A percentile compares a stretch with the other conserved stretches of the same genome.
Evolutionary conservation across 129 eudicot genomes (phyloP).

Genomic region (Rutidosis leptorrhynchoides): DNA sequence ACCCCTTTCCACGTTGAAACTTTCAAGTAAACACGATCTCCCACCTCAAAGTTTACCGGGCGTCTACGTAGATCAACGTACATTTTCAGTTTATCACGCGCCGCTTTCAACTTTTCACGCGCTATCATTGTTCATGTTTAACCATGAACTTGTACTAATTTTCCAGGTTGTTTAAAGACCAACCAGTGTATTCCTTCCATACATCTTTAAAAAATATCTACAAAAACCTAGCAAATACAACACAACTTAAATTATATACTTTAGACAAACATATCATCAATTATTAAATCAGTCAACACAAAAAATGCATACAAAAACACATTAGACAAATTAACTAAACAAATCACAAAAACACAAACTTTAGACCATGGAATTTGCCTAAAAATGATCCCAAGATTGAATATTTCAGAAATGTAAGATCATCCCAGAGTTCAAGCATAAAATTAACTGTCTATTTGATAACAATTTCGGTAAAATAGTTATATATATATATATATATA

Average conservation of each 20-base stretch:
- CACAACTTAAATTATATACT: neutral
- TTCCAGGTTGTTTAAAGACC: slow-evolving; percentile 98
- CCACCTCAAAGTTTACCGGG: too few species aligned
- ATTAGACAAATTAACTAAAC: neutral
- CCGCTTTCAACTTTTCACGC: too few species aligned
- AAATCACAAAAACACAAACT: too few species aligned
- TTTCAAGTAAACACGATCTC: too few species aligned
- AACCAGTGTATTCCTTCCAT: slow-evolving; percentile 93
- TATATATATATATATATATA: neutral
- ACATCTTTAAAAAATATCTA: slow-evolving; percentile 91
- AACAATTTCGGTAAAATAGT: too few species aligned
- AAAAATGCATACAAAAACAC: too few species aligned
- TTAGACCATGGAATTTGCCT: too few species aligned
- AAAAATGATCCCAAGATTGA: neutral
- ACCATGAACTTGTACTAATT: slow-evolving; percentile 90
- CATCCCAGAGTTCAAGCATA: neutral
- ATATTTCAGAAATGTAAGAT: neutral
- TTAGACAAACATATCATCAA: neutral
- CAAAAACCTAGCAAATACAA: slow-evolving; percentile 6
- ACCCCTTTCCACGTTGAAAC: too few species aligned
- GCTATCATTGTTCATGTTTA: slow-evolving; percentile 89
- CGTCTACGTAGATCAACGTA: too few species aligned
- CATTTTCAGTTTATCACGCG: too few species aligned
- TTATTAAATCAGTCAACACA: neutral
- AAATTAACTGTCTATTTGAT: neutral